A percentile compares a stretch with the other conserved stretches of the same genome.
These are phyloP conservation scores for Papilionanthe hybrid DNA, from an alignment of 116 monocot genomes.

Conservation along the genomic window DNA sequence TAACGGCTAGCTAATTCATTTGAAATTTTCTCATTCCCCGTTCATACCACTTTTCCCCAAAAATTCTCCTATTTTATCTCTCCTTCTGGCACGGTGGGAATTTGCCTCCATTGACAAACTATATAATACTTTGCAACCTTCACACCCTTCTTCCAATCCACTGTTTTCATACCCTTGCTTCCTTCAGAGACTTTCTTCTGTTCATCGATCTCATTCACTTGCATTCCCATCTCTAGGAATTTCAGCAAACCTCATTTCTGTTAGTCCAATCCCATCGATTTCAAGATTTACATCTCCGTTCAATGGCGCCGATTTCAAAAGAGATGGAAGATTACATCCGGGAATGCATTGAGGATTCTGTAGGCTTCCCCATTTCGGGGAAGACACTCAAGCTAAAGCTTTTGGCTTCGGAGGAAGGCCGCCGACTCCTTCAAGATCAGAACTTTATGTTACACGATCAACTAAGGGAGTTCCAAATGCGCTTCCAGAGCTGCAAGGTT, in stretches of 20 bases:
- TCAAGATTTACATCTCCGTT: neutral
- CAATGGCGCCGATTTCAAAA: slow-evolving; percentile 44
- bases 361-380: slow-evolving; percentile 51
- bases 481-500: slow-evolving; percentile 49
- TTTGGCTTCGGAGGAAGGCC: slow-evolving; percentile 57
- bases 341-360: slow-evolving; percentile 58
- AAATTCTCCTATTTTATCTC: neutral
- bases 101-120: no score
- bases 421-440: slow-evolving; percentile 66
- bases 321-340: slow-evolving; percentile 66
- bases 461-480: slow-evolving; percentile 30
- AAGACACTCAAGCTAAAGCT: slow-evolving; percentile 57
- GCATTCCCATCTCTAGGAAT: neutral
- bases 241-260: neutral
- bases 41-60: neutral
- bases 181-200: neutral
- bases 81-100: no score
- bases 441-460: slow-evolving; percentile 54
- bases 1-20: neutral
- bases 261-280: neutral
- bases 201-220: neutral
- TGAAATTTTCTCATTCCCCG: neutral
- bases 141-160: neutral
- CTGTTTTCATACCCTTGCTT: neutral
- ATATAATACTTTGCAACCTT: neutral